phyloP scores from a whole-genome alignment of 768 basidiomycete species.

The Plicaturopsis crispa region DNA sequence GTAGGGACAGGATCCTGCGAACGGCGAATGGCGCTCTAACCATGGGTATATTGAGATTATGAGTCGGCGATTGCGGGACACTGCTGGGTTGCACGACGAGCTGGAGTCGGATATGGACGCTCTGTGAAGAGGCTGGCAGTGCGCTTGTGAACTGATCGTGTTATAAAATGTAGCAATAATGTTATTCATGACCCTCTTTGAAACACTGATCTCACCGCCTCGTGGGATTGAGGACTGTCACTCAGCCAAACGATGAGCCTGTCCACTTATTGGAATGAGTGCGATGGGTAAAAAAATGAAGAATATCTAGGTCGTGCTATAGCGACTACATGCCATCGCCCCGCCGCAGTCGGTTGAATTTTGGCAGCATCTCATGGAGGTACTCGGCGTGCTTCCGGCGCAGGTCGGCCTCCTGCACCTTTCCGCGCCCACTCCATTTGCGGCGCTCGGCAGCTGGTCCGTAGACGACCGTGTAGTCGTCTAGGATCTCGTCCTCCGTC shows the following conservation, averaged over 20 bases:
- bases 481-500: slow-evolving; percentile 68
- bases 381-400: slow-evolving; percentile 88
- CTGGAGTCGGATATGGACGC: too few species aligned
- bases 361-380: slow-evolving; percentile 83
- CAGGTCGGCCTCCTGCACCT: slow-evolving; percentile 76
- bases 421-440: slow-evolving; percentile 81
- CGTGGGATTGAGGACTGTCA: too few species aligned
- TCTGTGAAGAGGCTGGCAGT: too few species aligned
- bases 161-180: too few species aligned
- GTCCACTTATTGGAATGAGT: too few species aligned
- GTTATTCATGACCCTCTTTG: too few species aligned
- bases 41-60: slow-evolving; percentile 73
- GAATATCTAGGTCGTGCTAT: too few species aligned
- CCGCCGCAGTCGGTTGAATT: slow-evolving; percentile 71
- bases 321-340: slow-evolving; percentile 47
- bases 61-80: slow-evolving; percentile 61
- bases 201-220: too few species aligned
- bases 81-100: slow-evolving; percentile 45
- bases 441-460: slow-evolving; percentile 69
- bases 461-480: slow-evolving; percentile 80
- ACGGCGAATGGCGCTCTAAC: slow-evolving; percentile 51
- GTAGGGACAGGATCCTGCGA: slow-evolving; percentile 37
- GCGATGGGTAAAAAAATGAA: too few species aligned
- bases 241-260: too few species aligned
- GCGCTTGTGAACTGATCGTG: too few species aligned